Evolutionary conservation across 1,284 basidiomycete species (phyloP).

Genomic region (Trichosporon inkin): DNA sequence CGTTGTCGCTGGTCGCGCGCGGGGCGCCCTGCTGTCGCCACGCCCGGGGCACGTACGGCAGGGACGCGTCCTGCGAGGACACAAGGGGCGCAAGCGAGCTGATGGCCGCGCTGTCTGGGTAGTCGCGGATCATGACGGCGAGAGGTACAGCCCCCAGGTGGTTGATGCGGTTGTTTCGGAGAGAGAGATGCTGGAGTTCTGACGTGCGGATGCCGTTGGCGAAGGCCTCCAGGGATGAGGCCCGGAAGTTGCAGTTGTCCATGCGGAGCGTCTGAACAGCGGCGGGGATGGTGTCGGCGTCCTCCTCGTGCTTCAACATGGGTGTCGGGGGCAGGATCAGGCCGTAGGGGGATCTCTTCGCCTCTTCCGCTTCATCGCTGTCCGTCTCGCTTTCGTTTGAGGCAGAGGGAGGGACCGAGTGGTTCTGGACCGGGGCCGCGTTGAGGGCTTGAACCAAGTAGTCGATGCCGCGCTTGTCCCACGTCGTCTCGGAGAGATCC

Average conservation of each 20-base stretch:
- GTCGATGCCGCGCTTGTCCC: slow-evolving; percentile 81
- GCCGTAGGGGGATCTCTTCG: slow-evolving; percentile 23
- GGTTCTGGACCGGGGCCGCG: slow-evolving; percentile 17
- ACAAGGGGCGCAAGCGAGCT: slow-evolving; percentile 48
- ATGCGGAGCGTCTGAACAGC: slow-evolving; percentile 68
- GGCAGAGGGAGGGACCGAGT: background rate
- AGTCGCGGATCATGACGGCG: slow-evolving; percentile 93
- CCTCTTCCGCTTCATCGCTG: background rate
- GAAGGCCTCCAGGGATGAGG: slow-evolving; percentile 67
- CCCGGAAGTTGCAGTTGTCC: slow-evolving; percentile 73
- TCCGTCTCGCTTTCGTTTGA: background rate
- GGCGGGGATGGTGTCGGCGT: slow-evolving; percentile 23
- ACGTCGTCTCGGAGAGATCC: slow-evolving; percentile 78
- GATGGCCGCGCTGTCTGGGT: slow-evolving; percentile 62
- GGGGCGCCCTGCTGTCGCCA: slow-evolving; percentile 12
- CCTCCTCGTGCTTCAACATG: slow-evolving; percentile 31
- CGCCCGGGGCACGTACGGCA: slow-evolving; percentile 66
- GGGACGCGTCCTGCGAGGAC: slow-evolving; percentile 56
- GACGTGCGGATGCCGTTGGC: slow-evolving; percentile 77
- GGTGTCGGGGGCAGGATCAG: slow-evolving; percentile 42
- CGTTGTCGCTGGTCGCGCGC: slow-evolving; percentile 18
- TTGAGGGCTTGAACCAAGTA: slow-evolving; percentile 69
- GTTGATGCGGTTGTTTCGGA: slow-evolving; percentile 78
- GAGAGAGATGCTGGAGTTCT: slow-evolving; percentile 75
- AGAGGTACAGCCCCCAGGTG: slow-evolving; percentile 78